Evolutionary conservation across 306 rosid genomes (phyloP), one percentile per base, ranked within the genome.

Genomic region (Prunus mira): DNA sequence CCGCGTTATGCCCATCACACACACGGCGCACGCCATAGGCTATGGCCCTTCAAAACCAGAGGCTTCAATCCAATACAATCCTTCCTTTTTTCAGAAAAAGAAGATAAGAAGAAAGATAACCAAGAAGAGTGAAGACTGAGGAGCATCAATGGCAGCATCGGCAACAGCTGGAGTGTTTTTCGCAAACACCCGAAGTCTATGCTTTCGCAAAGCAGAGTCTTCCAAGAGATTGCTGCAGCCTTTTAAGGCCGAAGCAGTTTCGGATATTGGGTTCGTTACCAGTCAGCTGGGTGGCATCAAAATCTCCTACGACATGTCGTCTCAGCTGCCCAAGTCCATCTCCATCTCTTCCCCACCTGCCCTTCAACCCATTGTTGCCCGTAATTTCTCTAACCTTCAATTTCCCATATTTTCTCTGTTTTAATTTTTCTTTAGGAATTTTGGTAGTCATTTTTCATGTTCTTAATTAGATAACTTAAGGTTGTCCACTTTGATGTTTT

Each of bases 251-350:
- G 76, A 63, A 12, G 20, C 70, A 0, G 72, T 50, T 81, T 73
- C 91, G 14, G 91, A 88, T 47, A 72, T 92, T 57, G 88, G 91
- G 19, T 92, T 89, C 78, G 67, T 90, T 32, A 72, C 77, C 67
- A 92, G 97, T 6, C 93, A 90, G 71, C 81, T 95, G 79, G 65
- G 79, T 14, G 98, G 98, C 81, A 41, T 91, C 88, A 88, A 74
- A 84, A 82, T 90, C 82, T 85, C 91, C 4, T 46, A 56, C 82
- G 74, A 71, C 76, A 46, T 65, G 65, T 78, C 85, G 13, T 77
- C 65, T 32, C 70, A 74, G 68, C 64, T 68, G 30, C n/a, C 82
- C 54, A 30, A 55, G 6, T 82, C 86, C 60, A 19, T 84, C 57
- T 71, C 82, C 64, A 69, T 89, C 41, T 73, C 84, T 1, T 69